These are phyloP conservation scores for Colletotrichum tamarilloi DNA, from an alignment of 2,329 filamentous ascomycete species.

Conservation along the genomic window DNA sequence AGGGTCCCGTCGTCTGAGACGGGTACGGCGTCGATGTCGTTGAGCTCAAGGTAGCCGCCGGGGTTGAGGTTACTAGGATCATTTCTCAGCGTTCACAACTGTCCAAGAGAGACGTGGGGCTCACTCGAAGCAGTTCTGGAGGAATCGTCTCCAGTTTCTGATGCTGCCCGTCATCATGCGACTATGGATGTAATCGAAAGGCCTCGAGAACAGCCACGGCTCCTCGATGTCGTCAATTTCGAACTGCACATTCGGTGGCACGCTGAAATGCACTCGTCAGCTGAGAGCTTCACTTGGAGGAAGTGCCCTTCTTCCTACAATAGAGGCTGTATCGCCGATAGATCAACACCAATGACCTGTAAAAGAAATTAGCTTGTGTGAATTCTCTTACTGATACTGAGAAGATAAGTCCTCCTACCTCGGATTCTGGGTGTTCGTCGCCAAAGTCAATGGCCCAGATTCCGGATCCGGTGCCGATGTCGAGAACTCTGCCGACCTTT, in stretches of 20 bases:
- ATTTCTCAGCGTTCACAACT: background rate
- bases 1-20: conserved; percentile 37
- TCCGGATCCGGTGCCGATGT: conserved; percentile 47
- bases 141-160: conserved; percentile 36
- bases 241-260: conserved; percentile 62
- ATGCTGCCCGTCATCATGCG: conserved; percentile 37
- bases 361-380: conserved; percentile 54
- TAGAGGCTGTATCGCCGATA: conserved; percentile 63
- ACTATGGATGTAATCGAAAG: conserved; percentile 42
- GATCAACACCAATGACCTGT: conserved; percentile 63
- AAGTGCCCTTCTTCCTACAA: too few relatives aligned
- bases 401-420: rapidly evolving
- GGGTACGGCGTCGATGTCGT: conserved; percentile 51
- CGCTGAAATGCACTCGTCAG: conserved; percentile 39
- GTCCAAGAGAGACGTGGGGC: background rate
- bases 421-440: conserved; percentile 31
- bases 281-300: background rate
- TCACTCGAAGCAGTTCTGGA: conserved; percentile 24
- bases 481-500: conserved; percentile 34
- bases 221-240: conserved; percentile 54
- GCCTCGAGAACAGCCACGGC: conserved; percentile 48
- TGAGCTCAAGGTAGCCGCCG: conserved; percentile 55
- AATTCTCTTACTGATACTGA: background rate
- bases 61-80: conserved; percentile 45
- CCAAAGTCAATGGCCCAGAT: conserved; percentile 63